phyloP scores from a whole-genome alignment of 1,284 basidiomycete species.

The Trichosporon asahii region DNA sequence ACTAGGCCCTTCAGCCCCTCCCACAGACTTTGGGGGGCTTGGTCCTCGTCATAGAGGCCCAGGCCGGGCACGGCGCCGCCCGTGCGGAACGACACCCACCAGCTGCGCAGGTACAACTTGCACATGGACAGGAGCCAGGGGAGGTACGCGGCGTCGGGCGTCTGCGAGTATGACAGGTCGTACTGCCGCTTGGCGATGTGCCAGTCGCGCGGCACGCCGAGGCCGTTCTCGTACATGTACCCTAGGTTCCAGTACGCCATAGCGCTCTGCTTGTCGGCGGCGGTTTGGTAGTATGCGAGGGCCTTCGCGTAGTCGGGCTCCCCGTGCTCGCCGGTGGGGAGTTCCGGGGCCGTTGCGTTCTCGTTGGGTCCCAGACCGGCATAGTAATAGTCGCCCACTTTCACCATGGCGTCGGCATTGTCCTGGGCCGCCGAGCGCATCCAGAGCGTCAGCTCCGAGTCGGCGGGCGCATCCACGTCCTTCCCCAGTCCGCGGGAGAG shows the following conservation, averaged over 20 bases:
- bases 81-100: slow-evolving; percentile 44
- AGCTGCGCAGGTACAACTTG: slow-evolving; percentile 65
- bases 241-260: slow-evolving; percentile 98
- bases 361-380: background rate
- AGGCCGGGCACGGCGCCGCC: slow-evolving; percentile 44
- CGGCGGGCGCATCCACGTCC: slow-evolving; percentile 14
- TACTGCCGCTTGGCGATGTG: slow-evolving; percentile 96
- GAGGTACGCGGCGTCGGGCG: slow-evolving; percentile 67
- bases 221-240: slow-evolving; percentile 97
- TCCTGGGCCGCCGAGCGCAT: slow-evolving; percentile 87
- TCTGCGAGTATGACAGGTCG: slow-evolving; percentile 81
- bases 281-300: slow-evolving; percentile 83
- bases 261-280: slow-evolving; percentile 83
- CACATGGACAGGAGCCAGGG: slow-evolving; percentile 77
- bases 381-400: slow-evolving; percentile 91
- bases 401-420: slow-evolving; percentile 92
- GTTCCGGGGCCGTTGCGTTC: slow-evolving; percentile 12
- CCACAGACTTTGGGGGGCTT: slow-evolving; percentile 24
- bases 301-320: slow-evolving; percentile 73
- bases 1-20: slow-evolving; percentile 40
- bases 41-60: slow-evolving; percentile 39
- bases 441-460: slow-evolving; percentile 84
- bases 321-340: slow-evolving; percentile 32
- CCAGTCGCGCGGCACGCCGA: slow-evolving; percentile 89
- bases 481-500: slow-evolving; percentile 63